Evolutionary conservation across 164 flowering plant species (phyloP), one percentile per base, ranked within the genome.

Genomic region (Chimonanthus salicifolius): DNA sequence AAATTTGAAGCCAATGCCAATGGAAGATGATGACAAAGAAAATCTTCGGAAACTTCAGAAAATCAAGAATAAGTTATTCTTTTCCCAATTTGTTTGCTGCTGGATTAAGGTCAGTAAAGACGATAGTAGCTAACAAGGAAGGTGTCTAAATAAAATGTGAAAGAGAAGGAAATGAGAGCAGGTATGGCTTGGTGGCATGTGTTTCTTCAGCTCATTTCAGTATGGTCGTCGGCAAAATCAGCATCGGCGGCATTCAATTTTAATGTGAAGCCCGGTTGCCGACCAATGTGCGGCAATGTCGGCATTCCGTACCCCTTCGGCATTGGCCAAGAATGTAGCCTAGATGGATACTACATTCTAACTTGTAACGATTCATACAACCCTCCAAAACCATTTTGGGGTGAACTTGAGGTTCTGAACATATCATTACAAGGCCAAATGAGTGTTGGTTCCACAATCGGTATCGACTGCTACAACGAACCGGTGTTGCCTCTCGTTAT

Each of bases 281-380:
- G 6, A 44, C n/a, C 21, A 4, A 70, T 70, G 72, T 82, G 85
- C 49, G 85, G 83, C 3, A 74, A 82, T 65, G 15, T 78, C 3
- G 74, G 63, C 45, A 65, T 82, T 13, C 81, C 85, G 2, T 82
- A 80, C 62, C 85, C 85, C 0, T 82, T 80, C 21, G 84, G 84
- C 60, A 65, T 82, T 16, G 77, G 80, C 9, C 15, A 45, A 33
- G 77, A 76, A 3, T 80, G 83, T n/a, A 65, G 68, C 65, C 16
- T n/a, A n/a, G 3, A 5, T 3, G 2, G 3, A 10, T 2, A 45
- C 0, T 43, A 46, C 48, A 7, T 1, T 49, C 45, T 78, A 15
- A 78, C 0, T 16, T 74, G 80, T 54, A 67, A 71, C 58, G 2
- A 50, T 0, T 47, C 76, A 18, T 51, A n/a, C 10, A 2, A 15